Evolutionary conservation across 148 eudicot genomes (phyloP).

Genomic region (Amaranthus cruentus): DNA sequence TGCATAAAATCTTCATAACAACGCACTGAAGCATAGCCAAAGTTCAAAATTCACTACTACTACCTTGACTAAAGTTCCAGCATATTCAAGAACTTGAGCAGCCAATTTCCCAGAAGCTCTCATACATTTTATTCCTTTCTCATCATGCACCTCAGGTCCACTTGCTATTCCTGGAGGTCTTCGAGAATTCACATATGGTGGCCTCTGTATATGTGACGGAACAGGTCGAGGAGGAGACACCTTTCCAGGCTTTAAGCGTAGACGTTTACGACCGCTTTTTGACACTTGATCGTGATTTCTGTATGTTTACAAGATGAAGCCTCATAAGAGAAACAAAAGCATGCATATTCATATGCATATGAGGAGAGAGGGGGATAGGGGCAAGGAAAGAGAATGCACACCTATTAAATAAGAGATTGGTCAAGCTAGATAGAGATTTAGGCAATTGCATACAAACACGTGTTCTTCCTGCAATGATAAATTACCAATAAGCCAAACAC

Average conservation of each 20-base stretch:
- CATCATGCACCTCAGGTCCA: slow-evolving; percentile 80
- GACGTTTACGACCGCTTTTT: slow-evolving; percentile 45
- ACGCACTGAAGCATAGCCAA: neutral
- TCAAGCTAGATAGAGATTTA: slow-evolving; percentile 53
- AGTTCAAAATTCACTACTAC: slow-evolving; percentile 1
- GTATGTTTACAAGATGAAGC: slow-evolving; percentile 26
- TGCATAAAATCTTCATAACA: neutral
- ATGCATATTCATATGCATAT: neutral
- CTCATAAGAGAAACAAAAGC: slow-evolving; percentile 2
- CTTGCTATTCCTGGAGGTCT: slow-evolving; percentile 70
- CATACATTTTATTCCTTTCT: slow-evolving; percentile 80
- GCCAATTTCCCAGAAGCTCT: slow-evolving; percentile 95
- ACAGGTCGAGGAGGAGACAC: slow-evolving; percentile 77
- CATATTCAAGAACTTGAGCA: slow-evolving; percentile 89
- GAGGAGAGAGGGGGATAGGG: neutral
- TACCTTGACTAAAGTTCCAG: slow-evolving; percentile 98
- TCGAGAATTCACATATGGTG: slow-evolving; percentile 72
- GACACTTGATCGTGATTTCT: slow-evolving; percentile 52
- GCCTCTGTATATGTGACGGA: slow-evolving; percentile 64
- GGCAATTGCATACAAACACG: slow-evolving; percentile 53
- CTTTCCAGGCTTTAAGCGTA: slow-evolving; percentile 75
- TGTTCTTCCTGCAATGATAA: slow-evolving; percentile 44
- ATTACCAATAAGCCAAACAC: neutral
- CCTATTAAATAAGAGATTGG: slow-evolving; percentile 74
- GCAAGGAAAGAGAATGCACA: slow-evolving; percentile 13